Evolutionary conservation across 495 filamentous ascomycete species (phyloP), one percentile per base, ranked within the genome.

Genomic region (Hyaloscypha finlandica): DNA sequence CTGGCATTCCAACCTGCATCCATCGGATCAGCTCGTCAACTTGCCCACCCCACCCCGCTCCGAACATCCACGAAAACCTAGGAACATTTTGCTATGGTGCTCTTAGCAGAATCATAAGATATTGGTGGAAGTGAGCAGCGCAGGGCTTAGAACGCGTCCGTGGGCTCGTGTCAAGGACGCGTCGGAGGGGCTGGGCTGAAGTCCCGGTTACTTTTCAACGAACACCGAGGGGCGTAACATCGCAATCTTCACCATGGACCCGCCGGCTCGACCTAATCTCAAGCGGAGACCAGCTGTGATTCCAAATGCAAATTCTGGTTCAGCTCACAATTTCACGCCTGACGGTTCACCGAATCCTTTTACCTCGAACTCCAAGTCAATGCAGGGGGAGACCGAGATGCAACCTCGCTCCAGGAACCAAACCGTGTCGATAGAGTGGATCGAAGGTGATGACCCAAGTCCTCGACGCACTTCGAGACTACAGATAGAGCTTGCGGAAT

Each of bases 401-500:
- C 39, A 35, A 58, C 55, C 61, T 51, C 67, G 53, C 4, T 64
- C 59, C 19, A 65, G 63, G 35, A 68, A 56, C 48, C 70, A 68
- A 54, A 70, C 60, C 9, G 64, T 74, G 1, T 68, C 65, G 35
- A 39, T 74, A 56, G 64, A 65, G 25, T 73, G 71, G 70, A 55
- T 68, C 8, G 70, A 73, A 45, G 64, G 55, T 20, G 70, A 69
- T 51, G 65, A 70, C 53, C 54, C 63, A 8, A 33, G 59, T 8
- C 63, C 67, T 55, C 61, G 60, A 22, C 29, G 64, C 25, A 70
- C 63, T 12, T 68, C 74, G 11, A 65, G 64, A 22, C 35, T 85
- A 59, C 80, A 82, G 65, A 82, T 85, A 67, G 81, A 80, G 58
- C 78, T 85, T 22, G 78, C 79, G 32, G 83, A 86, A 69, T 85